Evolutionary conservation across 2,329 filamentous ascomycete genomes (phyloP).

Genomic region (Pseudogymnoascus sp.): DNA sequence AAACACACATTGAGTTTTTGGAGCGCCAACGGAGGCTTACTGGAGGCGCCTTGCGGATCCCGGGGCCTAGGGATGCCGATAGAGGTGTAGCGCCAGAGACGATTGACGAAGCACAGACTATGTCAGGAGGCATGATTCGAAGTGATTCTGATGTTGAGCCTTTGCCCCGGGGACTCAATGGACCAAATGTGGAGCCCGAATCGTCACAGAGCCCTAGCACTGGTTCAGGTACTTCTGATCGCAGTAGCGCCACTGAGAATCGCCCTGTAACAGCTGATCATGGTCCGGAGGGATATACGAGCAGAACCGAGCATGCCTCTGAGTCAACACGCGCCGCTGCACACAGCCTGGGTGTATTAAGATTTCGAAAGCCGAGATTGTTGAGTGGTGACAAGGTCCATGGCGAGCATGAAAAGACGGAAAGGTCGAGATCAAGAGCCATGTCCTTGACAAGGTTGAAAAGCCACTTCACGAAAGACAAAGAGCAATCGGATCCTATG

Average conservation of each 20-base stretch:
- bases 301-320: conserved; percentile 23
- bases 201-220: conserved; percentile 3
- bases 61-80: conserved; percentile 84
- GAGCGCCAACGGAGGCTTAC: conserved; percentile 71
- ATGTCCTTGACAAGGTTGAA: conserved; percentile 52
- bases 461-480: conserved; percentile 15
- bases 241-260: not conserved
- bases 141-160: conserved; percentile 7
- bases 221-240: not conserved
- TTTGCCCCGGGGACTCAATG: not conserved
- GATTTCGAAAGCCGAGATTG: conserved; percentile 37
- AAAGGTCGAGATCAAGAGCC: conserved; percentile 14
- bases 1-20: conserved; percentile 81
- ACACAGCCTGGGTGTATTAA: conserved; percentile 27
- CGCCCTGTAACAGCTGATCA: not conserved
- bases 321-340: conserved; percentile 21
- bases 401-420: conserved; percentile 28
- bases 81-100: conserved; percentile 64
- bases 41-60: conserved; percentile 74
- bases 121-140: not conserved
- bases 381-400: conserved; percentile 28
- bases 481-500: conserved; percentile 51
- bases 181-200: not conserved
- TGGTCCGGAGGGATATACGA: conserved; percentile 15
- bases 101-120: conserved; percentile 32